These are phyloP conservation scores for Malassezia furfur DNA, from an alignment of 1,284 basidiomycete species.

Conservation along the genomic window DNA sequence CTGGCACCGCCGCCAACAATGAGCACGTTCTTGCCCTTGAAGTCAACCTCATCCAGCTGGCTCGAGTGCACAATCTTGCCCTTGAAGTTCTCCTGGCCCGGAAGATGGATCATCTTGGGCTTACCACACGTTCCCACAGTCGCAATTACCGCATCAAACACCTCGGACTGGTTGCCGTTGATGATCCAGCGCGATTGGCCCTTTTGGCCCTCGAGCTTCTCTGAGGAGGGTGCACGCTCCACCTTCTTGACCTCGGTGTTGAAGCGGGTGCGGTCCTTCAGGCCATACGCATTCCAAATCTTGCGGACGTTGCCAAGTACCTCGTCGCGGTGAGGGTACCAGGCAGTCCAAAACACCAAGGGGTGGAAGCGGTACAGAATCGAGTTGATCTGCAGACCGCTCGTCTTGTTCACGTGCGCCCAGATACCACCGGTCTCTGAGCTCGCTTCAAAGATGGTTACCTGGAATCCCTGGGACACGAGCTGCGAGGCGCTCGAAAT, in stretches of 20 bases:
- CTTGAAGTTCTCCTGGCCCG: constrained; percentile 52
- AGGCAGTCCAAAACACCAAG: constrained; percentile 26
- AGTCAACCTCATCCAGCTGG: constrained; percentile 52
- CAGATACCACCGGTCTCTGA: constrained; percentile 55
- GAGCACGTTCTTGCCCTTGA: constrained; percentile 52
- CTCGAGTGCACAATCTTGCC: constrained; percentile 57
- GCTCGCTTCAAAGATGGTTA: constrained; percentile 47
- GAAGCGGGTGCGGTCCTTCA: constrained; percentile 55
- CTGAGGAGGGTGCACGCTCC: constrained; percentile 39
- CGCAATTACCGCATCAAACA: constrained; percentile 58
- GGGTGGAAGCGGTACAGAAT: constrained; percentile 50
- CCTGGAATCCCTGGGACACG: constrained; percentile 43
- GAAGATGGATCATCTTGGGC: constrained; percentile 53
- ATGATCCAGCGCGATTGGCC: constrained; percentile 55
- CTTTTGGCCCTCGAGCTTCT: constrained; percentile 39
- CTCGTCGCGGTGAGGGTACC: constrained; percentile 56
- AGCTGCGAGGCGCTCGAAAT: constrained; percentile 47
- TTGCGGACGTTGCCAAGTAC: constrained; percentile 56
- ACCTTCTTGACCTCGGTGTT: constrained; percentile 47
- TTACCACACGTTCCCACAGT: constrained; percentile 57
- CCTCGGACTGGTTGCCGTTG: constrained; percentile 48
- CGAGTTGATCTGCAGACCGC: constrained; percentile 58
- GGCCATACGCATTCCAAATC: constrained; percentile 56
- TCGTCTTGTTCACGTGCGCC: constrained; percentile 58
- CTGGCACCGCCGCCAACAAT: constrained; percentile 57